Percentiles rank a stretch among this genome's conserved stretches.
These are phyloP conservation scores for Saccharomycopsis sp. DNA, from an alignment of 805 yeast species.

Conservation along the genomic window DNA sequence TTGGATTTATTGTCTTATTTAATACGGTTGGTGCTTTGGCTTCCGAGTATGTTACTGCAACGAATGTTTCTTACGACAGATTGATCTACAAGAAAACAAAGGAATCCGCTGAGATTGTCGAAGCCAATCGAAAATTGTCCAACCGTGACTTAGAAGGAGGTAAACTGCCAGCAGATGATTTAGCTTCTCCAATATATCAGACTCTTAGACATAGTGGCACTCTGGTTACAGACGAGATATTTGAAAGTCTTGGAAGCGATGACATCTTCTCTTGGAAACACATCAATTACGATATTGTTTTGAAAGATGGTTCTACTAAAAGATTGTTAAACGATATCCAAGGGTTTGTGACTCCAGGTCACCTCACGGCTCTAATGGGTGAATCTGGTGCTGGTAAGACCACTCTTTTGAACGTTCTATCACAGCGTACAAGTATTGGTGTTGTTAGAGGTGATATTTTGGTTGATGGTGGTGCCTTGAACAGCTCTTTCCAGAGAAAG, in stretches of 20 bases:
- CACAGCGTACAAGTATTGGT: constrained; percentile 45
- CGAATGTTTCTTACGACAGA: constrained; percentile 3
- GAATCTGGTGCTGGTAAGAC: constrained; percentile 59
- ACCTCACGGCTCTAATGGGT: constrained; percentile 50
- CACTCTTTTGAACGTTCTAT: constrained; percentile 44
- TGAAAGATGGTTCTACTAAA: constrained; percentile 33
- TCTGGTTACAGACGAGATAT: background rate
- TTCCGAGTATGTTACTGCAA: constrained; percentile 18
- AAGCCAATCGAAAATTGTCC: background rate
- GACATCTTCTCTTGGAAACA: constrained; percentile 56
- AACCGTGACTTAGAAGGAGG: background rate
- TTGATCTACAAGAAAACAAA: constrained; percentile 10
- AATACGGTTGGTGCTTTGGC: constrained; percentile 23
- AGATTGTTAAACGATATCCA: constrained; percentile 39
- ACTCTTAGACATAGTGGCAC: background rate
- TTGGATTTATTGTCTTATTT: constrained; percentile 41
- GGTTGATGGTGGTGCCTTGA: constrained; percentile 46
- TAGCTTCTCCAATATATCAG: background rate
- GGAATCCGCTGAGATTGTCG: background rate
- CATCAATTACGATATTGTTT: constrained; percentile 13
- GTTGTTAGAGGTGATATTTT: constrained; percentile 50
- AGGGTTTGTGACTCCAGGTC: constrained; percentile 68
- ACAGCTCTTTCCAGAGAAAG: constrained; percentile 43
- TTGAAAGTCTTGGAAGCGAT: constrained; percentile 17
- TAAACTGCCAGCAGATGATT: background rate